Base-by-base conservation (phyloP, 352 stramenopile genomes). In the Peronospora farinosa region DNA sequence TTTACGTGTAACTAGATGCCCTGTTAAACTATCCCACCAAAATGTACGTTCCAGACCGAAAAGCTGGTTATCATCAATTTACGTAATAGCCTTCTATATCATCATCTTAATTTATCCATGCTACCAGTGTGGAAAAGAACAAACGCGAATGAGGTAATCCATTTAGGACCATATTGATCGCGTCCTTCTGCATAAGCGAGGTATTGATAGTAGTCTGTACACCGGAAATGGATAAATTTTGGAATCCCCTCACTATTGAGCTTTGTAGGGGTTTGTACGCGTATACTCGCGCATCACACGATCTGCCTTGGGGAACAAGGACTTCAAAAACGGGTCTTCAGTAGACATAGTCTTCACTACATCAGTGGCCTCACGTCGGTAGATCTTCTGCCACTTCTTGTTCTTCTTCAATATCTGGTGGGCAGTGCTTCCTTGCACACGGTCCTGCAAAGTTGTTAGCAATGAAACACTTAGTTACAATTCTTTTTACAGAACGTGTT, bases 361-460 rank as follows among this genome's bases (percentile, higher is more conserved):
- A n/a, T 76, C 63, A 0, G 66, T 82, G 27, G 58, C 27, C 63
- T 84, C 73, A 50, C 64, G 71, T 12, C 72, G 72, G 48, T 80
- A 89, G 42, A 74, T 84, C 55, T 94, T 94, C 46, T 88, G 74
- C 83, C 83, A 94, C 42, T 89, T 89, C 46, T 91, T 94, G 66
- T 92, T 68, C 51, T 90, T 94, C 48, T 91, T 94, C 13, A 94
- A 41, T 31, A 92, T 79, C 43, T 91, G 72, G 33, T 89, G 81
- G 0, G 83, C 83, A 0, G 74, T 74, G 30, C 40, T 70, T n/a
- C 69, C 67, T 61, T 94, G 83, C 12, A 85, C 57, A 11, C 69
- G 73, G 52, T 94, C 76, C 70, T 78, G 35, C 5, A 31, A 8
- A 43, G 17, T 21, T 25, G 27, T 33, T 11, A 52, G 10, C 15